These are phyloP conservation scores for Saksenaea vasiformis DNA, from an alignment of 371 early-diverging fungal genomes.

Conservation along the genomic window DNA sequence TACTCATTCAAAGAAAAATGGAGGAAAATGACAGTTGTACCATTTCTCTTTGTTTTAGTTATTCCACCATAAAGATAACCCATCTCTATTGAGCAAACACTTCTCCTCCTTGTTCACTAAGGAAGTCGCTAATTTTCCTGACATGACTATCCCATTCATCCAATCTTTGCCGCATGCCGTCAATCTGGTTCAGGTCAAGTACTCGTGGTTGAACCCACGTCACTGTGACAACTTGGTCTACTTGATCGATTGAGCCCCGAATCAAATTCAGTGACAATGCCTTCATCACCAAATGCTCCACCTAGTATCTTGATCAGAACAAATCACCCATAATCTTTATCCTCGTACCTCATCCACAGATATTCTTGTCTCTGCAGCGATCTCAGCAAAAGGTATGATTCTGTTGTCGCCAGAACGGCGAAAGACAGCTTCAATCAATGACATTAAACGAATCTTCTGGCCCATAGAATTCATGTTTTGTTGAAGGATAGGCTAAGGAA, in stretches of 20 bases:
- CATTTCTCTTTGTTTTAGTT: constrained; percentile 9
- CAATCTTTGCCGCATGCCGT: constrained; percentile 67
- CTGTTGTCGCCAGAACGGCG: constrained; percentile 81
- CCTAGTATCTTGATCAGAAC: constrained; percentile 45
- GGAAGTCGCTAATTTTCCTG: constrained; percentile 58
- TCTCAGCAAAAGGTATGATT: constrained; percentile 79
- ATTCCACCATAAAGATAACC: background rate
- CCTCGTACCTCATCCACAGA: constrained; percentile 66
- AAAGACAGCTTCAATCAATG: constrained; percentile 93
- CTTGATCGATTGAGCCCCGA: constrained; percentile 95
- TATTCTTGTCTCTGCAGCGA: constrained; percentile 87
- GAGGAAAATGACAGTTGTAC: background rate
- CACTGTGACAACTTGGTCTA: constrained; percentile 81
- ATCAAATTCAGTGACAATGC: constrained; percentile 91
- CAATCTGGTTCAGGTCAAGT: constrained; percentile 87
- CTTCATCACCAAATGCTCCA: constrained; percentile 97
- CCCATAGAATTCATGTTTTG: constrained; percentile 73
- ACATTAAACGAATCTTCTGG: constrained; percentile 97
- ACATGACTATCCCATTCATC: constrained; percentile 57
- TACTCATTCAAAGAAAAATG: no score
- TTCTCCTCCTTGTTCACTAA: constrained; percentile 62
- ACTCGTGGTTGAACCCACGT: constrained; percentile 98
- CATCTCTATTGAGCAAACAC: constrained; percentile 45
- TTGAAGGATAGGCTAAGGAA: constrained; percentile 72
- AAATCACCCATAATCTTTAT: background rate